Base-by-base conservation (phyloP, 805 yeast species). In the Ogataea populi-albae region DNA sequence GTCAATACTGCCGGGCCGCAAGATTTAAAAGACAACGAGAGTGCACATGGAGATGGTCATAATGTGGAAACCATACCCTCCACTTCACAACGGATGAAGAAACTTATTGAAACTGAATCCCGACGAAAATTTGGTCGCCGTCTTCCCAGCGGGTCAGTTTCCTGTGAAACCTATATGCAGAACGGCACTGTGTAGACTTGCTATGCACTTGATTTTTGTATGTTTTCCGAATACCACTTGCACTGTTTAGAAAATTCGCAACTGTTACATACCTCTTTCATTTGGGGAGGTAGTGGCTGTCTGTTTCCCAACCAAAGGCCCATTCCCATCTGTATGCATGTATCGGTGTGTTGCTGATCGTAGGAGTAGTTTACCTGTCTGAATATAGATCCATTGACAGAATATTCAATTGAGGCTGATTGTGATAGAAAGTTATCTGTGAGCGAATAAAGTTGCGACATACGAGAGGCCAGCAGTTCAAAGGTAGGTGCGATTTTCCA, bases 291-390 rank as follows among this genome's bases (percentile, higher is more conserved):
- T 20, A 47, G 50, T 1, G 86, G 84, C 3, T 52, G 54, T 30
- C 83, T 58, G 21, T 57, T 47, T 0, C 88, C 88, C 46, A 65
- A 62, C 88, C 88, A 82, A 43, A 78, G 73, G 17, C 51, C 50
- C 34, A 72, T 45, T 3, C 77, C 64, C 8, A 54, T 45, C 0
- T 43, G 29, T 2, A 72, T 52, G 6, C 61, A 53, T 3, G 44
- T 23, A 1, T 58, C 41, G 3, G 75, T 48, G 9, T 42, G 49
- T 0, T 43, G 32, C 4, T 52, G 47, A 32, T 68, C 61, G 47
- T 66, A 77, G 3, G 54, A 38, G 35, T 72, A 73, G 6, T 50
- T 30, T 0, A 65, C 50, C 14, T 66, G 66, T 17, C 65, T 58
- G 46, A 79, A 74, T 4, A 69, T 64, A 15, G 42, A 54, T 5